phyloP scores from a whole-genome alignment of 2,329 filamentous ascomycete species.

The Lachnellula willkommii region DNA sequence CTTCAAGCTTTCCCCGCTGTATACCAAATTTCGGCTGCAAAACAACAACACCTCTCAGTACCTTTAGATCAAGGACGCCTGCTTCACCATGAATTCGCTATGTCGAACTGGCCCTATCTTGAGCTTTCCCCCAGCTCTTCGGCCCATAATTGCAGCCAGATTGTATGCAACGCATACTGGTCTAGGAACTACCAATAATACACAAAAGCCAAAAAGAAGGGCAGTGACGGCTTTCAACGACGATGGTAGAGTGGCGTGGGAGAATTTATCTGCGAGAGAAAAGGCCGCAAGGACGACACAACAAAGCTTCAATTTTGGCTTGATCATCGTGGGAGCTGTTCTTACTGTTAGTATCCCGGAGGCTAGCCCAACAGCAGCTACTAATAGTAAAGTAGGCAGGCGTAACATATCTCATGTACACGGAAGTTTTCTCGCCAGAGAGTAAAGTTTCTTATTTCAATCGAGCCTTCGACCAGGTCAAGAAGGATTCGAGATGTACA shows the following conservation, averaged over 20 bases:
- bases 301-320: slow-evolving; percentile 80
- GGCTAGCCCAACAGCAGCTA: slow-evolving; percentile 1
- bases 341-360: slow-evolving; percentile 57
- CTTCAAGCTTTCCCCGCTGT: slow-evolving; percentile 12
- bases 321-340: slow-evolving; percentile 68
- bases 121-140: slow-evolving; percentile 35
- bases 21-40: background rate
- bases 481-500: slow-evolving; percentile 63
- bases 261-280: slow-evolving; percentile 65
- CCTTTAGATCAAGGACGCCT: background rate
- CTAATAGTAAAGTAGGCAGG: slow-evolving; percentile 49
- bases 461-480: slow-evolving; percentile 74
- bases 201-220: slow-evolving; percentile 48
- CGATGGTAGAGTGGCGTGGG: slow-evolving; percentile 77
- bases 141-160: slow-evolving; percentile 39
- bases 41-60: background rate
- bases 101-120: slow-evolving; percentile 29
- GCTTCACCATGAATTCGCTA: slow-evolving; percentile 19
- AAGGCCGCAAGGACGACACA: slow-evolving; percentile 83
- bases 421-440: slow-evolving; percentile 76
- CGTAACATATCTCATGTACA: slow-evolving; percentile 73
- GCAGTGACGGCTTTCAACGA: slow-evolving; percentile 82
- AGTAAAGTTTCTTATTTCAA: slow-evolving; percentile 88
- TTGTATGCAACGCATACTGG: slow-evolving; percentile 55
- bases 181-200: slow-evolving; percentile 31